Evolutionary conservation across 192 early-diverging fungal species (phyloP).

Genomic region (Mortierella antarctica): DNA sequence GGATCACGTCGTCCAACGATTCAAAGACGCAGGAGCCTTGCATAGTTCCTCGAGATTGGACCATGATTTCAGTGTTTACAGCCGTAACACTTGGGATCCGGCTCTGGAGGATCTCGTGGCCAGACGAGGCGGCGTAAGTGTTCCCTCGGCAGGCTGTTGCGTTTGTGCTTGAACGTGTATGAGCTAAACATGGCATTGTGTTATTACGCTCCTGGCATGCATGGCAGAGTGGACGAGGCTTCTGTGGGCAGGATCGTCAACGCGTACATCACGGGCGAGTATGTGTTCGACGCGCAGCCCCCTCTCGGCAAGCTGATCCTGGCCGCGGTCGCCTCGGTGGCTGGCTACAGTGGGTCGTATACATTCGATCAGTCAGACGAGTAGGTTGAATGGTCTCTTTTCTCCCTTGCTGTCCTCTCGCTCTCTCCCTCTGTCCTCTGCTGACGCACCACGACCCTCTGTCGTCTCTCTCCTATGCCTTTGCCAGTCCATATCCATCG

Average conservation of each 20-base stretch:
- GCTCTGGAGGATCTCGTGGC: constrained; percentile 38
- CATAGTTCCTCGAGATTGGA: constrained; percentile 5
- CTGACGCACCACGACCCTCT: constrained; percentile 4
- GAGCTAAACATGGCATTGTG: not conserved
- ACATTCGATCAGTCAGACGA: constrained; percentile 89
- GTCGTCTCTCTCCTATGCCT: not conserved
- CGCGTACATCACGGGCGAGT: constrained; percentile 69
- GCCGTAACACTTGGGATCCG: constrained; percentile 26
- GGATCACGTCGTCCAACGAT: not conserved
- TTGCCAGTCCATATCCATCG: not conserved
- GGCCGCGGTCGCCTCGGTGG: constrained; percentile 67
- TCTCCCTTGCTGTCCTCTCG: constrained; percentile 9
- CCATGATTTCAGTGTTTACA: constrained; percentile 10
- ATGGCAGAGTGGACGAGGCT: constrained; percentile 71
- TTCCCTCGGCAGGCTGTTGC: not conserved
- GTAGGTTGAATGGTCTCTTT: constrained; percentile 20
- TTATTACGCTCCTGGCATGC: not conserved
- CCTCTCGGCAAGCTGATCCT: constrained; percentile 60
- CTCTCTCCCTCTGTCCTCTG: constrained; percentile 46
- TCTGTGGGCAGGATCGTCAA: constrained; percentile 74
- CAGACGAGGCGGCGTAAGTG: constrained; percentile 46
- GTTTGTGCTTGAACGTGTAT: not conserved
- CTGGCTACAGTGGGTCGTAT: constrained; percentile 87
- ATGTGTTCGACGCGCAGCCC: constrained; percentile 61
- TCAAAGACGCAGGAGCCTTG: not conserved